Base-by-base conservation (phyloP, 805 yeast genomes). In the Saturnispora diversa region DNA sequence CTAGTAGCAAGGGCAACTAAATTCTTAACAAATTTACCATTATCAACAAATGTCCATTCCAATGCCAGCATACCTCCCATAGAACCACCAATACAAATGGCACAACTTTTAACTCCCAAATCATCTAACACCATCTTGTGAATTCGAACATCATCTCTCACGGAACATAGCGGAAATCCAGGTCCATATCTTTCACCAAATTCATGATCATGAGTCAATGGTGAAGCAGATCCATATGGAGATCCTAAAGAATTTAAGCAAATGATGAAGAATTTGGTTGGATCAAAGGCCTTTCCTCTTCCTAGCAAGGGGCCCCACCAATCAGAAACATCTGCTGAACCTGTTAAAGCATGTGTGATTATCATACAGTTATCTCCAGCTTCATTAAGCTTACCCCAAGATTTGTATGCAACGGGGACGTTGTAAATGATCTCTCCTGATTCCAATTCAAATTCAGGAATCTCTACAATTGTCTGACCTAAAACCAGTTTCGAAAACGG, bases 281-380 rank as follows among this genome's bases (percentile, higher is more conserved):
- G 95, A 62, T 92, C 98, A 60, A 92, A 86, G 1, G 97, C 94
- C 43, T 80, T 74, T 11, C 77, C 83, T 4, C 77, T 74, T 1
- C 97, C 98, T 22, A 92, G 64, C 19, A 92, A 62, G 0, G 97
- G 97, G 0, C 97, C 97, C 98, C 98, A 92, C 98, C 98, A 92
- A 54, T 92, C 98, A 29, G 82, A 72, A 13, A 90, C 95, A 58
- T 92, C 97, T 0, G 95, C 74, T 0, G 96, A 86, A 0, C 98
- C 98, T 0, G 97, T 87, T 41, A 92, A 67, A 0, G 98, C 97
- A 65, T 92, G 98, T 52, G 95, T 84, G 11, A 92, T 84, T n/a
- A 92, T 76, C 68, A 92, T 66, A 44, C 80, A 87, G 56, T 92
- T 92, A 50, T 78, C 79, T 7, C 72, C 77, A 3, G 60, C 64